Percentiles rank a stretch among this genome's conserved stretches.
phyloP scores from a whole-genome alignment of 2,329 filamentous ascomycete species.

The Penicillium sp. region DNA sequence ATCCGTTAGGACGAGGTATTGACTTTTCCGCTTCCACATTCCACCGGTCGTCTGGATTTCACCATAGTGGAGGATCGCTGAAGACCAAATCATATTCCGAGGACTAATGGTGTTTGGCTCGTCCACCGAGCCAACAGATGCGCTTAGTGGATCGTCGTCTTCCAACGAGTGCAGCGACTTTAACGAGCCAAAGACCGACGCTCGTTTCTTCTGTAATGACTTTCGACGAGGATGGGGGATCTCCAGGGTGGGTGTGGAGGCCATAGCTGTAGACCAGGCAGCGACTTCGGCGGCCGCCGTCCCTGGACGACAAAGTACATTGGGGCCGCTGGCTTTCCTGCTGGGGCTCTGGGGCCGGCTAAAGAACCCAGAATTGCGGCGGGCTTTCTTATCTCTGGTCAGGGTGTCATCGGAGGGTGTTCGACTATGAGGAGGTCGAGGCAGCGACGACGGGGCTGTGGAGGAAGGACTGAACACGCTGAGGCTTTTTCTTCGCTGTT shows the following conservation, averaged over 20 bases:
- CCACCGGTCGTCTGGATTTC: conserved; percentile 70
- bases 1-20: conserved; percentile 71
- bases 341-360: conserved; percentile 27
- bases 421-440: conserved; percentile 32
- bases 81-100: conserved; percentile 41
- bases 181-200: conserved; percentile 62
- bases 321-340: conserved; percentile 28
- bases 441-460: conserved; percentile 20
- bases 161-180: conserved; percentile 54
- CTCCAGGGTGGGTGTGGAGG: conserved; percentile 27
- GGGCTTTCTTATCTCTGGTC: conserved; percentile 34
- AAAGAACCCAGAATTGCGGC: conserved; percentile 43
- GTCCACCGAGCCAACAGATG: conserved; percentile 52
- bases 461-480: conserved; percentile 34
- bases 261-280: conserved; percentile 22
- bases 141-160: conserved; percentile 54
- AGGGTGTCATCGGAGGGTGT: conserved; percentile 40
- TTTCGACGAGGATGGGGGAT: conserved; percentile 40
- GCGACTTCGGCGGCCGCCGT: conserved; percentile 30
- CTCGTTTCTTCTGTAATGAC: conserved; percentile 48
- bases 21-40: conserved; percentile 71
- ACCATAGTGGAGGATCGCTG: conserved; percentile 63
- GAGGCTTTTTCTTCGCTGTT: conserved; percentile 39
- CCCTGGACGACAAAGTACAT: conserved; percentile 28
- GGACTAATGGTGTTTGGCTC: conserved; percentile 44